Percentiles rank a stretch among this genome's conserved stretches.
Evolutionary conservation across 176 grass and related monocot genomes (phyloP).

Genomic region (Carex pumila): DNA sequence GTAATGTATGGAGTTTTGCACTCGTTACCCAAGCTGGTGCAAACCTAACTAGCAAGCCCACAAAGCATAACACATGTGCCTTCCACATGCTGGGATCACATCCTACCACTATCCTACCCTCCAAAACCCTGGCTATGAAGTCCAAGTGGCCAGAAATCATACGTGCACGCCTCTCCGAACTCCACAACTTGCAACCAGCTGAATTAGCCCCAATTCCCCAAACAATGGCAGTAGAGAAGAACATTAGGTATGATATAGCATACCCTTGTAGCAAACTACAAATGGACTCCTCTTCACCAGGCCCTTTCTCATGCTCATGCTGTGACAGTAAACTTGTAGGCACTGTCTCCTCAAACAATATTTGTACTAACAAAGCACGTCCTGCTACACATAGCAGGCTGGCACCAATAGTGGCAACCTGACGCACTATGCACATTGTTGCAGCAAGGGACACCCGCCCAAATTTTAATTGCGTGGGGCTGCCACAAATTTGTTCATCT

Average conservation of each 20-base stretch:
- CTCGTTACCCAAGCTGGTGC: conserved; percentile 47
- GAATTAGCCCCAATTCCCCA: conserved; percentile 59
- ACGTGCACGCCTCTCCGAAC: conserved; percentile 33
- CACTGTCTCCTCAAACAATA: conserved; percentile 43
- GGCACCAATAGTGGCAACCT: conserved; percentile 47
- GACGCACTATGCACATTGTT: conserved; percentile 32
- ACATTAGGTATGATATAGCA: conserved; percentile 44
- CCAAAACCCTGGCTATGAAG: conserved; percentile 48
- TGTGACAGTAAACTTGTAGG: conserved; percentile 46
- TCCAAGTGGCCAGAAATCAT: conserved; percentile 53
- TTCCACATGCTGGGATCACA: conserved; percentile 53
- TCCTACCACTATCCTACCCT: conserved; percentile 52
- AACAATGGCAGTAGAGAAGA: conserved; percentile 45
- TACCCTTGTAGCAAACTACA: conserved; percentile 45
- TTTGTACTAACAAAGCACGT: conserved; percentile 36
- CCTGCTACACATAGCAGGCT: conserved; percentile 52
- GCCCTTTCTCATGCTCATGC: conserved; percentile 18
- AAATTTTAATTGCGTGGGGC: conserved; percentile 39
- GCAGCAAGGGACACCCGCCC: conserved; percentile 35
- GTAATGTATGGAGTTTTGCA: conserved; percentile 38
- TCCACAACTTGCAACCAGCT: conserved; percentile 19
- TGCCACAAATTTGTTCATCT: conserved; percentile 28
- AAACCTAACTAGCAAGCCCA: conserved; percentile 50
- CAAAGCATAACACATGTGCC: conserved; percentile 48
- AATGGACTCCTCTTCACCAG: conserved; percentile 29